phyloP scores from a whole-genome alignment of 768 basidiomycete species.

The Ramaria rubella region DNA sequence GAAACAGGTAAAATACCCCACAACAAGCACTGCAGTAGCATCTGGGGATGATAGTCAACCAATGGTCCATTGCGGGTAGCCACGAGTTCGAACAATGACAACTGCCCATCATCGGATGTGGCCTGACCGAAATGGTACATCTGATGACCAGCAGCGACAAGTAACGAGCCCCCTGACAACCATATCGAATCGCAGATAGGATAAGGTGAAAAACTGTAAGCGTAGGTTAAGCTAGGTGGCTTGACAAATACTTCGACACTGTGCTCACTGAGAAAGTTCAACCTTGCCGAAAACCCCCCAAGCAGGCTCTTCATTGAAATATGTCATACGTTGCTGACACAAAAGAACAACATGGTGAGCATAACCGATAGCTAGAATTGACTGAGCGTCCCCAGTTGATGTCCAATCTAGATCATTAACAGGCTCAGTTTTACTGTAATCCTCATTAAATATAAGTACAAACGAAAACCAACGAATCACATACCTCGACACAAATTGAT shows the following conservation, averaged over 20 bases:
- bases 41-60: constrained; percentile 88
- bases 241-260: constrained; percentile 34
- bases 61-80: constrained; percentile 81
- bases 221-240: background rate
- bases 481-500: constrained; percentile 55
- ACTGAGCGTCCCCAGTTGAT: constrained; percentile 82
- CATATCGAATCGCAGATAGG: constrained; percentile 88
- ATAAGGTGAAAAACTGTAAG: constrained; percentile 47
- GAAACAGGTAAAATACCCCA: constrained; percentile 58
- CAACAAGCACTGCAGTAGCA: constrained; percentile 83
- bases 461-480: constrained; percentile 12
- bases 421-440: constrained; percentile 31
- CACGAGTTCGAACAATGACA: constrained; percentile 75
- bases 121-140: constrained; percentile 70
- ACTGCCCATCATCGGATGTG: constrained; percentile 20
- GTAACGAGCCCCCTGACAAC: constrained; percentile 75
- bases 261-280: constrained; percentile 60
- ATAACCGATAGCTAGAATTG: constrained; percentile 88
- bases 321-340: constrained; percentile 90
- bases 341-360: constrained; percentile 71
- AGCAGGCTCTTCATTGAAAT: constrained; percentile 75
- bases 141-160: constrained; percentile 78
- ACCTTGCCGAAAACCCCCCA: constrained; percentile 71
- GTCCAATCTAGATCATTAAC: constrained; percentile 91
- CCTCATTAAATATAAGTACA: background rate